Percentiles rank a stretch among this genome's conserved stretches.
Conservation (phyloP, 2,329 filamentous ascomycete species). For the Coniochaeta prunicola region DNA sequence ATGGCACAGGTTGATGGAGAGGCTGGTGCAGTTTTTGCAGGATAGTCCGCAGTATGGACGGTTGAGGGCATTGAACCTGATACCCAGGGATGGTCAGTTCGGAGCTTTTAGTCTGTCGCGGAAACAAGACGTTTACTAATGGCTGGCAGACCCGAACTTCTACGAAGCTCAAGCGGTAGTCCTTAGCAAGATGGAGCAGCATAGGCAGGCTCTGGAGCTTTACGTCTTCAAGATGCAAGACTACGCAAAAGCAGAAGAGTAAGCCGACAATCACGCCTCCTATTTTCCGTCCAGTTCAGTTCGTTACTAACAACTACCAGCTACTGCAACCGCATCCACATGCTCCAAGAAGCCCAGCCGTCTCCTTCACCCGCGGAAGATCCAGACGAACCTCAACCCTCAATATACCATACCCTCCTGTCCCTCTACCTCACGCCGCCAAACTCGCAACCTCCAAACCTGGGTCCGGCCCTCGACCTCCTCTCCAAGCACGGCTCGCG, state of each 20-base stretch:
- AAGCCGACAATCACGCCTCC: conserved; percentile 24
- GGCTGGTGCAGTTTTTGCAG: conserved; percentile 67
- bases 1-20: conserved; percentile 53
- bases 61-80: conserved; percentile 65
- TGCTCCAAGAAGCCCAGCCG: conserved; percentile 40
- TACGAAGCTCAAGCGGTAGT: conserved; percentile 87
- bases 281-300: background rate
- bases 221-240: conserved; percentile 93
- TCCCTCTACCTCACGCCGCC: conserved; percentile 83
- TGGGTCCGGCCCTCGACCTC: conserved; percentile 73
- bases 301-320: conserved; percentile 31
- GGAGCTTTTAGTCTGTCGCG: background rate
- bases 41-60: conserved; percentile 76
- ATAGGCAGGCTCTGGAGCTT: conserved; percentile 93
- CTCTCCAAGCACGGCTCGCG: conserved; percentile 91
- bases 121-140: conserved; percentile 4
- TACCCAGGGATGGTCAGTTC: conserved; percentile 69
- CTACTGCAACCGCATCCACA: conserved; percentile 84
- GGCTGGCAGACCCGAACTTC: conserved; percentile 63
- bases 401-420: conserved; percentile 87
- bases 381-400: conserved; percentile 35
- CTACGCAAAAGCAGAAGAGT: conserved; percentile 89
- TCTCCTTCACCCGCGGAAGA: conserved; percentile 14
- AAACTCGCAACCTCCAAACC: conserved; percentile 61
- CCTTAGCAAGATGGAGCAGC: conserved; percentile 88